Base-by-base conservation (phyloP, 2,329 filamentous ascomycete species). In the Penicillium janthinellum region DNA sequence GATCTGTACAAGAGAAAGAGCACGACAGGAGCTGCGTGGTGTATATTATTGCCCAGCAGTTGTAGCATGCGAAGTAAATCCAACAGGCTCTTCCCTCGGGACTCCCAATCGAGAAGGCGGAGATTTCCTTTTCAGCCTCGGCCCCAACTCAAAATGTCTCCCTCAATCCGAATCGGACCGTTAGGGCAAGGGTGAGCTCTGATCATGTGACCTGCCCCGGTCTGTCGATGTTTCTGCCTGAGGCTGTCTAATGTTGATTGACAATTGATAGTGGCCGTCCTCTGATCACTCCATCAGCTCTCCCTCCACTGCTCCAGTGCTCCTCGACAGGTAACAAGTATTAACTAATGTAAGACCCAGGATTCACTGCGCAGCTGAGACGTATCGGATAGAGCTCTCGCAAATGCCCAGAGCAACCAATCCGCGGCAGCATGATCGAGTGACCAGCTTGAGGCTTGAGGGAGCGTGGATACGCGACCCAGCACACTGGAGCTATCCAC, bases 101-200 rank as follows among this genome's bases (percentile, higher is more conserved):
- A 10, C 31, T 52, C 44, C 55, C 55, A 47, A 58, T 50, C 54
- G 51, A 38, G 45, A 25, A 49, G 58, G 64, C 64, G 64, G 63
- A 66, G 63, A 59, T 64, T 64, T 64, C n/a, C 41, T 42, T 22
- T 14, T 35, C 53, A 64, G 56, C 64, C 57, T 63, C 62, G 57
- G 62, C 57, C 51, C 37, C 51, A 39, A 44, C 25, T 49, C 47
- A 20, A 35, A 34, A 20, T 22, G 22, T 25, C 31, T 7, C 17
- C 20, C 44, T 15, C 51, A 44, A 45, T 22, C 52, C 56, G 52
- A 59, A 63, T 61, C 56, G 41, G 60, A 55, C 49, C 42, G 44
- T 54, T 61, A 64, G 62, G 62, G 64, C 35, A 61, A 64, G 64
- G 62, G 62, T 49, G 54, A 25, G 37, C 11, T n/a, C 1, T 25